A percentile compares a stretch with the other conserved stretches of the same genome.
Evolutionary conservation across 345 rosid genomes (phyloP).

Genomic region (Eucalyptus cloeziana): DNA sequence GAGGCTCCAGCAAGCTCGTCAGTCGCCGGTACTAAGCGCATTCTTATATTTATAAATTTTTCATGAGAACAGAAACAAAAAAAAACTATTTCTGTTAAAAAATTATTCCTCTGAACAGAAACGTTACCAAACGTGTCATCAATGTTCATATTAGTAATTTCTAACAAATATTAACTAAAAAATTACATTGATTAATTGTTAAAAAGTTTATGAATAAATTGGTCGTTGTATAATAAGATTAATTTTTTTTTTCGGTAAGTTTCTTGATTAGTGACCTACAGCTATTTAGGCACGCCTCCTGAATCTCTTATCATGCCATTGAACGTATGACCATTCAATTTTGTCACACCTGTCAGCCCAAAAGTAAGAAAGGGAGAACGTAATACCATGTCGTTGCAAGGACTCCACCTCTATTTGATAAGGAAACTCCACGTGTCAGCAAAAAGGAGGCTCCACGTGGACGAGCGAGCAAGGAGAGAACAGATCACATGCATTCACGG

Average conservation of each 20-base stretch:
- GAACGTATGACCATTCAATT: neutral
- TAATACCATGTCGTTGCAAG: too few relatives aligned
- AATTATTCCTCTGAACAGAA: too few relatives aligned
- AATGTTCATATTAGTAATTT: too few relatives aligned
- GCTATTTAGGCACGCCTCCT: neutral
- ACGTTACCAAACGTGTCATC: too few relatives aligned
- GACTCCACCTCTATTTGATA: neutral
- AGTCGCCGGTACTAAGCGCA: too few relatives aligned
- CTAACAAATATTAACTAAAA: fast-evolving
- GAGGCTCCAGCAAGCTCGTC: too few relatives aligned
- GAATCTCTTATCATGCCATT: neutral
- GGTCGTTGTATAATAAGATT: neutral
- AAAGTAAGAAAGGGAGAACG: neutral
- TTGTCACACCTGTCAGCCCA: neutral
- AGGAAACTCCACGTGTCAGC: neutral
- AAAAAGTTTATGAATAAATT: neutral
- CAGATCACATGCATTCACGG: neutral
- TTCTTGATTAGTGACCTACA: neutral
- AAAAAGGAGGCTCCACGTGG: neutral
- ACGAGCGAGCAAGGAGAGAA: neutral
- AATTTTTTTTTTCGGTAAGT: too few relatives aligned
- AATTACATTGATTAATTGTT: too few relatives aligned
- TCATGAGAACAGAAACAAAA: too few relatives aligned
- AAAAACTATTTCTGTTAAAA: too few relatives aligned
- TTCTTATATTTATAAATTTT: too few relatives aligned